Evolutionary conservation across 805 yeast genomes (phyloP).

Genomic region (Barnettozyma sp.): DNA sequence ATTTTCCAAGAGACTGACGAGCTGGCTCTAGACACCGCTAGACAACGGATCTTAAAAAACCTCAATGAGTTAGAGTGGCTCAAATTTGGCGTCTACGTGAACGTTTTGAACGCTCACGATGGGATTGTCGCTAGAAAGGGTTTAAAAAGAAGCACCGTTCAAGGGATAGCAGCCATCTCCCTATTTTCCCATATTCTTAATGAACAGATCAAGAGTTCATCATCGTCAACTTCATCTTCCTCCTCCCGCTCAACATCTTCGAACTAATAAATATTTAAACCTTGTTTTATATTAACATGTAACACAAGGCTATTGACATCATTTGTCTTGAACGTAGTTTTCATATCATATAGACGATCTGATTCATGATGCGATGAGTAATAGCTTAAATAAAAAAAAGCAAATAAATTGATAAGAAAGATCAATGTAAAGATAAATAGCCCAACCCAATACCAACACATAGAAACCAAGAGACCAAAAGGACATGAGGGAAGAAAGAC

Average conservation of each 20-base stretch:
- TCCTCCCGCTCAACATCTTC: too few species aligned
- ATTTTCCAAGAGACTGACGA: constrained; percentile 16
- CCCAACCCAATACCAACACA: not conserved
- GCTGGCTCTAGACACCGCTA: constrained; percentile 32
- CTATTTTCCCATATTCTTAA: constrained; percentile 35
- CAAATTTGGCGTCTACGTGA: constrained; percentile 67
- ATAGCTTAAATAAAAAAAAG: not conserved
- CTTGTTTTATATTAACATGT: too few species aligned
- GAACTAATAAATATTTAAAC: too few species aligned
- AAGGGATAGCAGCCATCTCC: constrained; percentile 45
- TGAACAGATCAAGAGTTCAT: constrained; percentile 14
- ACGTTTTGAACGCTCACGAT: constrained; percentile 77
- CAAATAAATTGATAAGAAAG: not conserved
- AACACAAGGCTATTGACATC: too few species aligned
- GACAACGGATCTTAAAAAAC: constrained; percentile 39
- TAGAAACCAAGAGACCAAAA: not conserved
- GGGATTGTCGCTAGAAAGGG: constrained; percentile 79
- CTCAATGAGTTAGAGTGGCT: constrained; percentile 67
- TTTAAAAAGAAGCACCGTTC: constrained; percentile 37
- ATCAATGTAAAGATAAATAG: not conserved
- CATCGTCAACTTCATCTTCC: too few species aligned
- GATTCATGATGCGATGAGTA: too few species aligned
- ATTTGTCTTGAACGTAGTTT: too few species aligned
- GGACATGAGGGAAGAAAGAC: not conserved
- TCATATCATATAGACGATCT: too few species aligned